Base-by-base conservation (phyloP, 1,284 basidiomycete species). In the Papiliotrema terrestris region DNA sequence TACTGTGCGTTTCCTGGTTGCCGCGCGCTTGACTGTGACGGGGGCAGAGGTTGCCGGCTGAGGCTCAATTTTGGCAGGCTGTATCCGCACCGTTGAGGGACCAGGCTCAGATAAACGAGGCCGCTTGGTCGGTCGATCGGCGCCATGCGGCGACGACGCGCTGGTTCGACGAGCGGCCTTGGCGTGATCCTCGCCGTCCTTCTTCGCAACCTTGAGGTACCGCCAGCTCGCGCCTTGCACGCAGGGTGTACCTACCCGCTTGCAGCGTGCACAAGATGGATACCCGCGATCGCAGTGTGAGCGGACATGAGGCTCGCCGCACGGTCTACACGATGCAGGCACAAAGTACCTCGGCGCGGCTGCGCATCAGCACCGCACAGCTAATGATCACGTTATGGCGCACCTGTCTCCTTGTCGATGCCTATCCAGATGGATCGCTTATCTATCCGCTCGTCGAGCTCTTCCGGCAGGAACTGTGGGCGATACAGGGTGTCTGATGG, bases 351-450 rank as follows among this genome's bases (percentile, higher is more conserved):
- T 57, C 4, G 67, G 63, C 19, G 56, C 41, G n/a, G 45, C 71
- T 73, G 49, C n/a, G 37, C 29, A 43, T 44, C 29, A 44, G 37
- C 37, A 54, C 48, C 35, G 17, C 19, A 4, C 14, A 49, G 50
- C 26, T 46, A 9, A 19, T 20, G 23, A 35, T 14, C 35, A 41
- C 32, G 25, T 39, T 4, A 45, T 8, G 5, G 46, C 66, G 48
- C 47, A 70, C 68, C 32, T 17, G 56, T 54, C 9, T 58, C 48
- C 41, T 62, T 57, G 15, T 66, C 64, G 9, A 71, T 45, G 15
- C 57, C 61, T 54, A 72, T 71, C 69, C 69, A 74, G 23, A 73
- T 60, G 26, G 65, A 65, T 11, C 44, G 41, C 29, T 56, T 45
- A 49, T 67, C 65, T 8, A 73, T 43, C 19, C 66, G 59, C 14